A percentile compares a stretch with the other conserved stretches of the same genome.
These are phyloP conservation scores for Epichloe brachyelytri DNA, from an alignment of 2,329 filamentous ascomycete species.

Conservation along the genomic window DNA sequence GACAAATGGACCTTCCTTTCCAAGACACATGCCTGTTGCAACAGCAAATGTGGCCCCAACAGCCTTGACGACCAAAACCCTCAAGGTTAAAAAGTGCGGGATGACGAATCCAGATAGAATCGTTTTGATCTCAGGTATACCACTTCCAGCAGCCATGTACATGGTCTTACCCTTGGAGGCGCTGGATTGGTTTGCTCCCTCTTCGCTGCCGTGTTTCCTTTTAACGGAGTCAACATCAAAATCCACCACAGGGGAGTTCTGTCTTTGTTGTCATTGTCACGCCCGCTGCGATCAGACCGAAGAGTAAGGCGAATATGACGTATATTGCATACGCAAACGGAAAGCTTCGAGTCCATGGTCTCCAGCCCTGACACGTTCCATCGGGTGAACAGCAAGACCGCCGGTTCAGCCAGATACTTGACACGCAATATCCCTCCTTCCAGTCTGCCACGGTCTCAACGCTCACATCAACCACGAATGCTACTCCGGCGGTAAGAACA, in stretches of 20 bases:
- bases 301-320: conserved; percentile 12
- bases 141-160: conserved; percentile 46
- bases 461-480: conserved; percentile 41
- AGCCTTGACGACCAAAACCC: conserved; percentile 42
- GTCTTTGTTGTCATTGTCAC: conserved; percentile 25
- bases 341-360: conserved; percentile 25
- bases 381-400: conserved; percentile 34
- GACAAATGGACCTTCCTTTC: conserved; percentile 50
- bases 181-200: conserved; percentile 6
- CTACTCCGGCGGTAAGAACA: conserved; percentile 39
- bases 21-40: conserved; percentile 45
- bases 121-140: conserved; percentile 50
- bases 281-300: conserved; percentile 13
- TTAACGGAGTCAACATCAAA: conserved; percentile 13
- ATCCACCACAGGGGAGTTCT: conserved; percentile 24
- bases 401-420: conserved; percentile 29
- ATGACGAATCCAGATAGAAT: conserved; percentile 49
- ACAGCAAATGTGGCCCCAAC: conserved; percentile 46
- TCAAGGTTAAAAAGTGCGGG: conserved; percentile 40
- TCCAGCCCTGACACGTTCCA: conserved; percentile 25
- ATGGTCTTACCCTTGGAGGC: conserved; percentile 31
- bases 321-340: conserved; percentile 13
- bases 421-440: conserved; percentile 42
- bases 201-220: conserved; percentile 3
- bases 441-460: conserved; percentile 42